These are phyloP conservation scores for Logfia minima DNA, from an alignment of 129 eudicot genomes.

Conservation along the genomic window DNA sequence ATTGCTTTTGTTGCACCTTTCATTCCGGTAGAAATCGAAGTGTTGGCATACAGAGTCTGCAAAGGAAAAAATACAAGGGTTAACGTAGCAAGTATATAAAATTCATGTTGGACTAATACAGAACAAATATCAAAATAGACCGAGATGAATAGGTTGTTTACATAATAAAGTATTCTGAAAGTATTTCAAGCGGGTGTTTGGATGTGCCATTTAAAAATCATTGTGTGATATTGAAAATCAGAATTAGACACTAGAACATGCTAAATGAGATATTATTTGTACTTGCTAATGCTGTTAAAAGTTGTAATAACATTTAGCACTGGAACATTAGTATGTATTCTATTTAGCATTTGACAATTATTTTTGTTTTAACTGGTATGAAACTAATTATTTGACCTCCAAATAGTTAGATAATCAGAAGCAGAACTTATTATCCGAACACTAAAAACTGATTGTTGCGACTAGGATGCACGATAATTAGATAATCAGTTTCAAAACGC, in stretches of 20 bases:
- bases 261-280: not conserved
- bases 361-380: not conserved
- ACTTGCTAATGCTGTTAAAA: not conserved
- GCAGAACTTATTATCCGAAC: constrained; percentile 1
- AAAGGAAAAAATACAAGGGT: constrained; percentile 1
- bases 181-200: not conserved
- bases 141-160: not conserved
- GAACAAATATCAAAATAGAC: not conserved
- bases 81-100: constrained; percentile 1
- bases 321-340: not conserved
- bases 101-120: not conserved
- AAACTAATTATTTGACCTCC: not conserved
- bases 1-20: constrained; percentile 99
- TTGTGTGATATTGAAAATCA: not conserved
- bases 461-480: not conserved
- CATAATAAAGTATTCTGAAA: not conserved
- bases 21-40: constrained; percentile 94
- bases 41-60: constrained; percentile 88
- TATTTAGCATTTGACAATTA: not conserved
- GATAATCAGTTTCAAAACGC: not conserved
- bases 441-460: not conserved
- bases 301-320: not conserved
- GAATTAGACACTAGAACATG: not conserved
- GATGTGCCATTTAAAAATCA: not conserved
- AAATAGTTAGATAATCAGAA: not conserved